These are phyloP conservation scores for Colletotrichum sp. DNA, from an alignment of 2,329 filamentous ascomycete genomes.

Conservation along the genomic window DNA sequence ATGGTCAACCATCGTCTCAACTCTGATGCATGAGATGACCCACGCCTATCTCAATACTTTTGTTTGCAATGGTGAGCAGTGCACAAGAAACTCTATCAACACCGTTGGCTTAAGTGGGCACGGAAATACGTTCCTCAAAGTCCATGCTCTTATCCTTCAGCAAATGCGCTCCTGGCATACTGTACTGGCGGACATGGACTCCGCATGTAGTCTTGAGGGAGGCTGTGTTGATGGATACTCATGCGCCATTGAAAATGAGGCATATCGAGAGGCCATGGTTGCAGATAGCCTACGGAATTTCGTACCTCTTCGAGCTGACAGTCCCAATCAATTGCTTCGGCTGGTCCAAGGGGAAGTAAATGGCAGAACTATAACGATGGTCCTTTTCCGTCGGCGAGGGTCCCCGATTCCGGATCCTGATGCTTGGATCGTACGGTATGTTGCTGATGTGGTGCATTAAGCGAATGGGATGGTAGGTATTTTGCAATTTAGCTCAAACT, in stretches of 20 bases:
- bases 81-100: not conserved
- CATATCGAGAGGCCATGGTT: not conserved
- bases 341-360: not conserved
- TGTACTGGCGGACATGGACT: not conserved
- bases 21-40: slow-evolving; percentile 18
- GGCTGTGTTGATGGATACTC: not conserved
- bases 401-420: not conserved
- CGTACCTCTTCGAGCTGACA: not conserved
- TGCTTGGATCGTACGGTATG: not conserved
- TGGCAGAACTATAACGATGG: not conserved
- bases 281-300: not conserved
- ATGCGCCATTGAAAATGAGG: not conserved
- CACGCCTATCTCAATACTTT: slow-evolving; percentile 6
- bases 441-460: not conserved
- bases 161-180: not conserved
- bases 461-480: not conserved
- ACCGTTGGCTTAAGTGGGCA: not conserved
- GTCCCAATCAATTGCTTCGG: not conserved
- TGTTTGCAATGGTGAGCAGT: not conserved
- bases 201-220: not conserved
- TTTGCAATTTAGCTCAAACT: not conserved
- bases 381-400: not conserved
- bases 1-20: not conserved
- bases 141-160: not conserved
- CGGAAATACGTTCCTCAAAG: not conserved